Base-by-base conservation (phyloP, 495 filamentous ascomycete species). In the Platismatia glauca region DNA sequence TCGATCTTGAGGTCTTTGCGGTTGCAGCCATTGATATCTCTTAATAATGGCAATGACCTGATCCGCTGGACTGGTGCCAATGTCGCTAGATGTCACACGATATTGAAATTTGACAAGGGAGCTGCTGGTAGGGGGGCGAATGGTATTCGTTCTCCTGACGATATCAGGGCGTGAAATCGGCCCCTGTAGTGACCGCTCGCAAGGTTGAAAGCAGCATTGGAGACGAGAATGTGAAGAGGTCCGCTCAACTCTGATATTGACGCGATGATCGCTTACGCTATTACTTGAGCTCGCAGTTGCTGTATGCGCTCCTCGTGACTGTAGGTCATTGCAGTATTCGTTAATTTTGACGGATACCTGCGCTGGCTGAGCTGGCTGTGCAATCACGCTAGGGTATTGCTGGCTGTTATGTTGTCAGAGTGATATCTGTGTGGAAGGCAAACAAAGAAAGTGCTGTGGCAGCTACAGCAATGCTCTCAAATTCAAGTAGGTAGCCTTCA, bases 341-440 rank as follows among this genome's bases (percentile, higher is more conserved):
- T 22, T 44, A 1, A 27, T 9, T 33, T 46, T 62, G 29, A 56
- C 37, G 60, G 60, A 29, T 56, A 56, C 11, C 33, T 43, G 60
- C 60, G n/a, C n/a, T n/a, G n/a, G n/a, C n/a, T n/a, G n/a, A n/a
- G n/a, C n/a, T n/a, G 22, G 39, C 24, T 16, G 7, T 61, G 31
- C 50, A n/a, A 62, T 62, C 60, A 29, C 44, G 52, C 50, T 62
- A n/a, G 60, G 52, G 37, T 38, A 29, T 56, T 31, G 50, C 38
- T n/a, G 37, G n/a, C 15, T 27, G 33, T 1, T 22, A 31, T 55
- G 48, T 41, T 31, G 16, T 44, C 33, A 55, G 9, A 27, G 41
- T 34, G 11, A 35, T 33, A 41, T 61, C 20, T 18, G 48, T 52
- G 27, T 4, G 33, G 48, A 16, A 52, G 38, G 2, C 5, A 18